These are phyloP conservation scores for Penicillium maclennaniae DNA, from an alignment of 495 filamentous ascomycete genomes.

Conservation along the genomic window DNA sequence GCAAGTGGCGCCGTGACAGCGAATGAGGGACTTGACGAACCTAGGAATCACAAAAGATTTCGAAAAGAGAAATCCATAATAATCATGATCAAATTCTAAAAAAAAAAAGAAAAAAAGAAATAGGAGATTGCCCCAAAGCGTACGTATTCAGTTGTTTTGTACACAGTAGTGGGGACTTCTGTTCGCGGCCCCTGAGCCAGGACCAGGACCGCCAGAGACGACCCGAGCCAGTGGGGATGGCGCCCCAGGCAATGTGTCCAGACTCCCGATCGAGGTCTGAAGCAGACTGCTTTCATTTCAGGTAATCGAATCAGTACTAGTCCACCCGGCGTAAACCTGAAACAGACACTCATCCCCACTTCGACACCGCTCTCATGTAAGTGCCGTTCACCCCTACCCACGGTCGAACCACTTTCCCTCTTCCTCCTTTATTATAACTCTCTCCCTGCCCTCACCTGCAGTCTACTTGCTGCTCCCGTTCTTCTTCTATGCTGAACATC, in stretches of 20 bases:
- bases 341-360: constrained; percentile 31
- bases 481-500: constrained; percentile 49
- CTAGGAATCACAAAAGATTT: background rate
- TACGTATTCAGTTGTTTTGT: constrained; percentile 9
- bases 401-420: constrained; percentile 29
- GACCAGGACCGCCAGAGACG: background rate
- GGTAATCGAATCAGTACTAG: background rate
- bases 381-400: constrained; percentile 26
- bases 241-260: constrained; percentile 5
- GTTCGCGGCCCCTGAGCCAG: constrained; percentile 3
- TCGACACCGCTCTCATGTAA: constrained; percentile 15
- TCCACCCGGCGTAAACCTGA: constrained; percentile 34
- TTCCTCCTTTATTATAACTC: constrained; percentile 24
- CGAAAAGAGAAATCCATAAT: background rate
- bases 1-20: constrained; percentile 10
- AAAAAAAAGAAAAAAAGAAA: background rate
- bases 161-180: background rate
- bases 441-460: constrained; percentile 28
- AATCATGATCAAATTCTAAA: constrained; percentile 3
- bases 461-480: constrained; percentile 24
- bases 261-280: constrained; percentile 4
- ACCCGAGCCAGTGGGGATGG: constrained; percentile 8
- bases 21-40: constrained; percentile 1
- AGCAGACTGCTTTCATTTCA: background rate
- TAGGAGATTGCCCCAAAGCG: constrained; percentile 1